Percentiles rank a stretch among this genome's conserved stretches.
These are phyloP conservation scores for Medakamo hakoo DNA, from an alignment of 139 green algal species.

Conservation along the genomic window DNA sequence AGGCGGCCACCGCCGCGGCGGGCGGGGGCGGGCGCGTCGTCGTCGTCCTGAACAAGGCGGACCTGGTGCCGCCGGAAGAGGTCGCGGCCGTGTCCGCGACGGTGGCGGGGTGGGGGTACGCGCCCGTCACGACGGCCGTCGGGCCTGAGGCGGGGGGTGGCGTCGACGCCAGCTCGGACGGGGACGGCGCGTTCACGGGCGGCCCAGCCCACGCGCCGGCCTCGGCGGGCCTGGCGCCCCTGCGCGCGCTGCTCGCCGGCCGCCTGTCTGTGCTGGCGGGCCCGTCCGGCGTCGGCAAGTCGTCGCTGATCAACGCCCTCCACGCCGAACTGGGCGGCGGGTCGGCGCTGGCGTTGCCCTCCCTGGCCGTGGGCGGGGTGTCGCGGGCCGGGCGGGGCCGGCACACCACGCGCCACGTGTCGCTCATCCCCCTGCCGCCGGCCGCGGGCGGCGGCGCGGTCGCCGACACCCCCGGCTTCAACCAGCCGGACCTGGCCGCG, in stretches of 20 bases:
- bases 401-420: conserved; percentile 82
- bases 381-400: conserved; percentile 61
- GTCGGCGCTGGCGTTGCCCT: not conserved
- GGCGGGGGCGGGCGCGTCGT: conserved; percentile 54
- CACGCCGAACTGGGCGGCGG: not conserved
- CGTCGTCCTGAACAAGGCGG: conserved; percentile 88
- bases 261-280: conserved; percentile 66
- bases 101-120: conserved; percentile 25
- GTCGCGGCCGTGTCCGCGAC: conserved; percentile 16
- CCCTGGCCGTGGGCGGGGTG: conserved; percentile 47
- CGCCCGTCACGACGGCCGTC: not conserved
- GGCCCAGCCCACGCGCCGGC: too few relatives aligned
- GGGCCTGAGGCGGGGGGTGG: not conserved
- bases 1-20: too few relatives aligned
- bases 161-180: too few relatives aligned
- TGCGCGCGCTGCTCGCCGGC: conserved; percentile 27
- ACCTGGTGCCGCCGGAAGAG: conserved; percentile 40
- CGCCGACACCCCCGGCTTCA: conserved; percentile 88
- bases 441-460: conserved; percentile 49
- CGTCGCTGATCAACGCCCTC: conserved; percentile 82
- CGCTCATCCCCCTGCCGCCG: conserved; percentile 45
- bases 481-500: conserved; percentile 41
- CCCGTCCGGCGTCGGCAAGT: conserved; percentile 87
- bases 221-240: conserved; percentile 28
- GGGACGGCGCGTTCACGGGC: too few relatives aligned